Percentiles rank a stretch among this genome's conserved stretches.
Evolutionary conservation across 805 yeast genomes (phyloP).

Genomic region (Lachancea meyersii): DNA sequence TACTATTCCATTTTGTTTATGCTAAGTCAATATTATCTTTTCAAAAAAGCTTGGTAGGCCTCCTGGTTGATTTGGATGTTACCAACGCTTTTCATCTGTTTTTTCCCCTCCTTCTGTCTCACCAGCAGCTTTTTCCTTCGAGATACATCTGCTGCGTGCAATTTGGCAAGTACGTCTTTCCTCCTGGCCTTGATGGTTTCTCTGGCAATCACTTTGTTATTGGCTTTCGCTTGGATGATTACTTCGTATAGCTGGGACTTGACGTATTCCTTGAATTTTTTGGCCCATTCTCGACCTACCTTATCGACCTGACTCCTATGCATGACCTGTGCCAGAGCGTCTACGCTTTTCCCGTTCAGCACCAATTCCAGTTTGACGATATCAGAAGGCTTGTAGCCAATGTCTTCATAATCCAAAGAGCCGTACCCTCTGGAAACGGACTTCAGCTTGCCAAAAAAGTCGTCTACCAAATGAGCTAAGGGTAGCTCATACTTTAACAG

Average conservation of each 20-base stretch:
- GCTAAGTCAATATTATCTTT: slow-evolving; percentile 16
- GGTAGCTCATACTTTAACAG: slow-evolving; percentile 76
- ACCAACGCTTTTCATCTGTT: slow-evolving; percentile 73
- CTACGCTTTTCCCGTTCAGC: slow-evolving; percentile 84
- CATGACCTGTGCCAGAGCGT: slow-evolving; percentile 87
- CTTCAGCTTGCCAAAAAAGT: slow-evolving; percentile 88
- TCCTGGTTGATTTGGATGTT: slow-evolving; percentile 72
- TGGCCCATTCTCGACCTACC: slow-evolving; percentile 76
- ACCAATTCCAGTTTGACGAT: slow-evolving; percentile 81
- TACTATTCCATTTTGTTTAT: background rate
- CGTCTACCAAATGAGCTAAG: slow-evolving; percentile 84
- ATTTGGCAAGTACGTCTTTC: slow-evolving; percentile 87
- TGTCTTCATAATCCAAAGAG: slow-evolving; percentile 89
- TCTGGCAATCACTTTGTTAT: slow-evolving; percentile 74
- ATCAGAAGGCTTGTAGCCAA: slow-evolving; percentile 75
- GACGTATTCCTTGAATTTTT: slow-evolving; percentile 70
- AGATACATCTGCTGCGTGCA: slow-evolving; percentile 90
- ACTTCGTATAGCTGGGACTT: slow-evolving; percentile 86
- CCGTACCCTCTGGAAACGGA: slow-evolving; percentile 91
- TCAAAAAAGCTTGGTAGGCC: slow-evolving; percentile 81
- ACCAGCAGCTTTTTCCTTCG: slow-evolving; percentile 82
- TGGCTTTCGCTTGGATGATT: slow-evolving; percentile 83
- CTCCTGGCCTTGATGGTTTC: slow-evolving; percentile 91
- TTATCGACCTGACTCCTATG: slow-evolving; percentile 70
- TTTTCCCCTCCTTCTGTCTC: slow-evolving; percentile 92